These are phyloP conservation scores for Tremella mesenterica DNA, from an alignment of 768 basidiomycete genomes.

Conservation along the genomic window DNA sequence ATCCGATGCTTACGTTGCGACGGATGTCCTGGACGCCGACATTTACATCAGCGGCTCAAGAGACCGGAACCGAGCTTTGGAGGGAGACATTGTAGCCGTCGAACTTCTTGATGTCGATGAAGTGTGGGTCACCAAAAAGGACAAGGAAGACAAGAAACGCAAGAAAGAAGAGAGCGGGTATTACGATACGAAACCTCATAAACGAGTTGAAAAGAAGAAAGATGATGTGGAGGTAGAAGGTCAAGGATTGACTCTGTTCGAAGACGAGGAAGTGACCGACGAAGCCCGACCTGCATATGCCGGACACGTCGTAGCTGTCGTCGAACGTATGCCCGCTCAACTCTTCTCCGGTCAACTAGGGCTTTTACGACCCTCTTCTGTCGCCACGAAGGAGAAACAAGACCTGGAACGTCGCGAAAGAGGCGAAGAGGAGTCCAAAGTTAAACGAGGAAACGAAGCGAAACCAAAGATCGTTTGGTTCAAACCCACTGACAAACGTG, in stretches of 20 bases:
- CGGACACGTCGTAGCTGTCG: conserved; percentile 98
- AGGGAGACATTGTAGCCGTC: conserved; percentile 94
- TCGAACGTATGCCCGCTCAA: conserved; percentile 97
- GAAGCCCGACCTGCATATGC: conserved; percentile 97
- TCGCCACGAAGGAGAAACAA: conserved; percentile 97
- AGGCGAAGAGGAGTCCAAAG: conserved; percentile 76
- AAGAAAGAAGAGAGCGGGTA: conserved; percentile 99
- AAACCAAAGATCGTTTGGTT: conserved; percentile 99
- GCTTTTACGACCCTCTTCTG: conserved; percentile 86
- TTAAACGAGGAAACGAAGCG: conserved; percentile 50
- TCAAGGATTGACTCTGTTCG: conserved; percentile 90
- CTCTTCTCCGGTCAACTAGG: conserved; percentile 96
- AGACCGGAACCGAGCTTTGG: conserved; percentile 93
- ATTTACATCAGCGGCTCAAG: conserved; percentile 99
- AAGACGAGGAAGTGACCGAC: conserved; percentile 98
- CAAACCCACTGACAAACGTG: conserved; percentile 98
- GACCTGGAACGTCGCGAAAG: conserved; percentile 95
- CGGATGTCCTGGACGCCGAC: conserved; percentile 94
- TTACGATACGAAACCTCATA: conserved; percentile 62
- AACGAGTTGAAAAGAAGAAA: conserved; percentile 85
- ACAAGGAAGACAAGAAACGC: conserved; percentile 99
- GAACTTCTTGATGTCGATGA: conserved; percentile 97
- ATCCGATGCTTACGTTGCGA: conserved; percentile 96
- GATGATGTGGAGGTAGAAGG: conserved; percentile 99
- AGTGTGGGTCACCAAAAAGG: conserved; percentile 91